Percentiles rank a stretch among this genome's conserved stretches.
Evolutionary conservation across 2,329 filamentous ascomycete genomes (phyloP).

Genomic region (Corinectria fuckeliana): DNA sequence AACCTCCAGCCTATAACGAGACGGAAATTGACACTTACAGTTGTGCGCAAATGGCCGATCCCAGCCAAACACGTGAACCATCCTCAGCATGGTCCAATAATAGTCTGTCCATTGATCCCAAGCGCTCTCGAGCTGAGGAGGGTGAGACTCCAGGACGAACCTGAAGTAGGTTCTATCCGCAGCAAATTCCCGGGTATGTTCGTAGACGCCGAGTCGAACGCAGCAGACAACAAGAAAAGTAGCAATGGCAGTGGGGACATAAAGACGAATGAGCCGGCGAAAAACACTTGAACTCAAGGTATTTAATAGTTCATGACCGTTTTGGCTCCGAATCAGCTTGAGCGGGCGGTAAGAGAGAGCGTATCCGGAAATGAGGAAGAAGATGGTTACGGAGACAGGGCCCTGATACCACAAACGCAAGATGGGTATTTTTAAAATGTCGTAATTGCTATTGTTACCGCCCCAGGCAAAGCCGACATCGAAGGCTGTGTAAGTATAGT

Average conservation of each 20-base stretch:
- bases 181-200: slow-evolving; percentile 55
- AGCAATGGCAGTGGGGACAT: slow-evolving; percentile 57
- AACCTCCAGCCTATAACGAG: background rate
- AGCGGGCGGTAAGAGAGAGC: slow-evolving; percentile 61
- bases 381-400: slow-evolving; percentile 63
- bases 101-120: slow-evolving; percentile 8
- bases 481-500: slow-evolving; percentile 61
- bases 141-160: slow-evolving; percentile 1
- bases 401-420: slow-evolving; percentile 61
- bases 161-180: slow-evolving; percentile 50
- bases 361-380: slow-evolving; percentile 69
- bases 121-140: background rate
- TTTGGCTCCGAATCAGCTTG: slow-evolving; percentile 49
- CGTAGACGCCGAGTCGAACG: slow-evolving; percentile 54
- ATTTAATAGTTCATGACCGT: slow-evolving; percentile 47
- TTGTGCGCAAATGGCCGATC: slow-evolving; percentile 55
- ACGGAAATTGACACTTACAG: slow-evolving; percentile 37
- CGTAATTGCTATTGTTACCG: slow-evolving; percentile 49
- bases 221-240: slow-evolving; percentile 55
- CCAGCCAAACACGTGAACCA: slow-evolving; percentile 60
- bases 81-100: slow-evolving; percentile 52
- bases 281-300: slow-evolving; percentile 58
- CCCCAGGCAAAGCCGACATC: slow-evolving; percentile 59
- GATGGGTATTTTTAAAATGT: slow-evolving; percentile 59
- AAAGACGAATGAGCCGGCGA: slow-evolving; percentile 59